A percentile compares a stretch with the other conserved stretches of the same genome.
Evolutionary conservation across 2,329 filamentous ascomycete genomes (phyloP).

Genomic region (Penicillium occitanis): DNA sequence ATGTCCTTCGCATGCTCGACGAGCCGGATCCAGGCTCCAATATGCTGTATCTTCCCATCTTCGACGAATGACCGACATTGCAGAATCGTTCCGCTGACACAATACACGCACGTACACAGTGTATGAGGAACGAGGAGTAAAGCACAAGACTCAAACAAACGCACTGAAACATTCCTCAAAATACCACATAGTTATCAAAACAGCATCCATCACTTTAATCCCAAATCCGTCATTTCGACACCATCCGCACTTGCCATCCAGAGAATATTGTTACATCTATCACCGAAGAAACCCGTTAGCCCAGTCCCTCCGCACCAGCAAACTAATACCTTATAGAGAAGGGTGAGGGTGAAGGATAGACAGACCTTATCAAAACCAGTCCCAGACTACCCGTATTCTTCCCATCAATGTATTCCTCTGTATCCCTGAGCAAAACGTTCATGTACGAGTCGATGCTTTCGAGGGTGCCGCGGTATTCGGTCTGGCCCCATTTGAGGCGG

Average conservation of each 20-base stretch:
- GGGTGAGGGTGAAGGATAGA: conserved; percentile 59
- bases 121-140: not conserved
- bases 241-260: conserved; percentile 70
- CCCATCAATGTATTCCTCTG: conserved; percentile 88
- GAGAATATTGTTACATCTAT: conserved; percentile 92
- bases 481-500: conserved; percentile 96
- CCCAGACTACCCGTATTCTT: conserved; percentile 82
- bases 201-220: conserved; percentile 32
- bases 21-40: not conserved
- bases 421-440: conserved; percentile 91
- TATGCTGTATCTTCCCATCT: not conserved
- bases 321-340: conserved; percentile 56
- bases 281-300: not conserved
- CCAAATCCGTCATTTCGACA: conserved; percentile 49
- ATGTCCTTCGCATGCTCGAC: not conserved
- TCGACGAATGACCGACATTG: not conserved
- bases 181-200: not conserved
- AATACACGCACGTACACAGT: not conserved
- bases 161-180: not conserved
- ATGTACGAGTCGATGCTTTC: conserved; percentile 97
- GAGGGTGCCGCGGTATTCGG: conserved; percentile 91
- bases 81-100: not conserved
- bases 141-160: not conserved
- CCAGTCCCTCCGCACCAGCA: conserved; percentile 64
- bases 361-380: conserved; percentile 85